Conservation (phyloP, 1,284 basidiomycete genomes). For the Naganishia cerealis region DNA sequence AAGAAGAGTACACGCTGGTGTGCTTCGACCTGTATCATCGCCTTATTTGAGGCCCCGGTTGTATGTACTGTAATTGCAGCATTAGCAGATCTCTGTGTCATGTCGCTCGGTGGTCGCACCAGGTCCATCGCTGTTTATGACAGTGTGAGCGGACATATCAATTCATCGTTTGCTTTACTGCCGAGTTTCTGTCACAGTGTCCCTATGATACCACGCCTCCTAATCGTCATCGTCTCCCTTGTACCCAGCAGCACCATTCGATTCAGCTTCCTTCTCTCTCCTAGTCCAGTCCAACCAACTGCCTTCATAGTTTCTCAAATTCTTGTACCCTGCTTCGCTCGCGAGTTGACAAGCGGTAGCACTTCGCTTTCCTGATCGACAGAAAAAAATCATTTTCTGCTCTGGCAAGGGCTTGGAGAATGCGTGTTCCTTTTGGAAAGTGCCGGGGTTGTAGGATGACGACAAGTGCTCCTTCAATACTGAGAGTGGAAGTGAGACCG, state of each 20-base stretch:
- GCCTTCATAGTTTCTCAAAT: slow-evolving; percentile 87
- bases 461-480: slow-evolving; percentile 70
- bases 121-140: no score
- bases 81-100: not conserved
- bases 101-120: not conserved
- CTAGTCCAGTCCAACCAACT: slow-evolving; percentile 90
- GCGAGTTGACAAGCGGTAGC: slow-evolving; percentile 81
- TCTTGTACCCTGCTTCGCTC: slow-evolving; percentile 73
- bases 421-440: slow-evolving; percentile 71
- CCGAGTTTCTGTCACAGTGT: not conserved
- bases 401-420: slow-evolving; percentile 75
- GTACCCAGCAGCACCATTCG: slow-evolving; percentile 34
- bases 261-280: slow-evolving; percentile 52
- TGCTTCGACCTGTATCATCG: not conserved
- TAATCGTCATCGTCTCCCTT: slow-evolving; percentile 50
- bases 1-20: not conserved
- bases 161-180: not conserved
- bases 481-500: slow-evolving; percentile 89
- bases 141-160: not conserved
- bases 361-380: slow-evolving; percentile 83
- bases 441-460: slow-evolving; percentile 57
- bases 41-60: not conserved
- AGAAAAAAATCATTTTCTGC: slow-evolving; percentile 90
- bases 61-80: slow-evolving; percentile 11
- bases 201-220: not conserved